Evolutionary conservation across 129 eudicot genomes (phyloP).

Genomic region (Kitagawia praeruptora): DNA sequence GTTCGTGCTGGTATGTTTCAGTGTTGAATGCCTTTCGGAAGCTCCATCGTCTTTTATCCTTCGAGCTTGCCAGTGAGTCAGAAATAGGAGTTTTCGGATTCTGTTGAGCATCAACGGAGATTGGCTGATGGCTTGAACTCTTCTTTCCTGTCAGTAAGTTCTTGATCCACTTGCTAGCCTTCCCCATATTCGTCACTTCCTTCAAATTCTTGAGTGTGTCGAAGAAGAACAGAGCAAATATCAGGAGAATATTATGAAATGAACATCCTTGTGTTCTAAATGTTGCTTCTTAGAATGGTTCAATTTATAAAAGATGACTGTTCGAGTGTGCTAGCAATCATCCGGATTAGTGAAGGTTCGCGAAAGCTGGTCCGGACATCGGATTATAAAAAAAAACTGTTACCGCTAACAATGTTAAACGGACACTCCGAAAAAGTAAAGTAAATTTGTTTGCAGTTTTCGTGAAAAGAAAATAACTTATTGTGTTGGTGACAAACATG

Average conservation of each 20-base stretch:
- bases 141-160: slow-evolving; percentile 56
- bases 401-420: not conserved
- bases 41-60: slow-evolving; percentile 90
- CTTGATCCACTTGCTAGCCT: slow-evolving; percentile 73
- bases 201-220: not conserved
- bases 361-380: too few relatives aligned
- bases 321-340: too few relatives aligned
- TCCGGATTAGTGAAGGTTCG: too few relatives aligned
- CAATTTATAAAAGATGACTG: not conserved
- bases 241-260: slow-evolving; percentile 8
- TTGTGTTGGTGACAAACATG: not conserved
- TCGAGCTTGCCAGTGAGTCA: slow-evolving; percentile 43
- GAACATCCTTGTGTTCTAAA: slow-evolving; percentile 25
- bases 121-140: slow-evolving; percentile 15
- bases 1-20: slow-evolving; percentile 16
- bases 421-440: not conserved
- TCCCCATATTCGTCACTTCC: slow-evolving; percentile 61
- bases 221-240: slow-evolving; percentile 3
- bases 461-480: not conserved
- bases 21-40: slow-evolving; percentile 68
- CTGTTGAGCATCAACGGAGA: slow-evolving; percentile 8
- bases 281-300: not conserved
- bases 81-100: slow-evolving; percentile 39
- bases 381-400: too few relatives aligned
- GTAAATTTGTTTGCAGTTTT: not conserved